A percentile compares a stretch with the other conserved stretches of the same genome.
Evolutionary conservation across 225 moss, liverwort and hornwort genomes (phyloP).

Genomic region (Physcomitrellopsis africana): DNA sequence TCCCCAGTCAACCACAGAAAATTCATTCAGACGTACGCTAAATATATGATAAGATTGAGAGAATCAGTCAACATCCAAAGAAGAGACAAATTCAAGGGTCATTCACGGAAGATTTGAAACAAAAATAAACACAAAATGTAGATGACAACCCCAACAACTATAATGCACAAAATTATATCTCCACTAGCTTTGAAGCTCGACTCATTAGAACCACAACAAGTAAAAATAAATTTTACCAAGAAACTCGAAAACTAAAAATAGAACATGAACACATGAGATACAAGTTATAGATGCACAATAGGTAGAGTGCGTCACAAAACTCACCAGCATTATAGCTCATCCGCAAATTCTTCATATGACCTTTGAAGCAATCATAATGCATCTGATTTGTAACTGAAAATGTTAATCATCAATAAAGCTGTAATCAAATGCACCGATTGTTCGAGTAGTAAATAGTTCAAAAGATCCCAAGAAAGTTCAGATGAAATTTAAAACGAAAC

Average conservation of each 20-base stretch:
- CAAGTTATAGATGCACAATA: neutral
- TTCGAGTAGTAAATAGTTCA: neutral
- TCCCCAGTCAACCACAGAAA: neutral
- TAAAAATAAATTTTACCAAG: neutral
- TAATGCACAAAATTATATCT: neutral
- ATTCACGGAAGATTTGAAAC: neutral
- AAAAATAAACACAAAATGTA: neutral
- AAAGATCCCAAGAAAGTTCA: neutral
- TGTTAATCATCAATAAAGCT: conserved; percentile 19
- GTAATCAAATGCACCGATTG: conserved; percentile 2
- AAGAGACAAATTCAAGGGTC: neutral
- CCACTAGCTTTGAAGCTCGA: too few species aligned
- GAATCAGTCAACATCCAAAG: neutral
- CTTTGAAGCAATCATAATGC: conserved; percentile 41
- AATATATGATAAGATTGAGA: neutral
- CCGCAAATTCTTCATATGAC: conserved; percentile 30
- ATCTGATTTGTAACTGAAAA: conserved; percentile 27
- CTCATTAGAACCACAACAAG: too few species aligned
- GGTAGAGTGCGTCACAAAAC: conserved; percentile 3
- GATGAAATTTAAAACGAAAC: neutral
- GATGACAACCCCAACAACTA: neutral
- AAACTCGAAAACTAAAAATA: neutral
- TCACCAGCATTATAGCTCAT: conserved; percentile 32
- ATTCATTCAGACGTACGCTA: conserved; percentile 6
- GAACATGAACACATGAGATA: neutral